Conservation (phyloP, 2,329 filamentous ascomycete species). For the Penicillium italicum region DNA sequence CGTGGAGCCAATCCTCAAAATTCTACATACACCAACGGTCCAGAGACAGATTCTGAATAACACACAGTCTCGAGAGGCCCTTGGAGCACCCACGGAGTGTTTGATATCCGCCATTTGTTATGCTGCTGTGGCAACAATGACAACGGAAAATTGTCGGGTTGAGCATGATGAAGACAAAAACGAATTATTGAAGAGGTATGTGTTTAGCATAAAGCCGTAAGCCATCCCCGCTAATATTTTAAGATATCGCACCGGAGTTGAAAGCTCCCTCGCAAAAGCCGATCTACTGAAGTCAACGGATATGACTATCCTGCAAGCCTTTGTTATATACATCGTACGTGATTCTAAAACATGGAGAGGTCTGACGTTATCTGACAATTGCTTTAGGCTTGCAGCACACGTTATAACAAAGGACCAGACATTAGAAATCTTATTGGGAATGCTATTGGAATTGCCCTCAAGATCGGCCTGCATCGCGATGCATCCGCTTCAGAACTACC, state of each 20-base stretch:
- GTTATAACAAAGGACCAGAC: conserved; percentile 14
- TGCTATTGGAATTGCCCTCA: conserved; percentile 13
- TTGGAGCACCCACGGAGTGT: conserved; percentile 1
- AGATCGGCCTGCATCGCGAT: conserved; percentile 15
- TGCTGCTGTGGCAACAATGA: conserved; percentile 9
- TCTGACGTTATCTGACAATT: not conserved
- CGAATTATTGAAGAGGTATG: conserved; percentile 12
- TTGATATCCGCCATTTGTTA: conserved; percentile 22
- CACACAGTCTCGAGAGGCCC: not conserved
- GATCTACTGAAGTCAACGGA: conserved; percentile 11
- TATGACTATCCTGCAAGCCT: conserved; percentile 19
- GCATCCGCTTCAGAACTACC: not conserved
- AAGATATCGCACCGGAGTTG: conserved; percentile 15
- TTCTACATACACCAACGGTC: conserved; percentile 53
- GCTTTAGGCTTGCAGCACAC: conserved; percentile 16
- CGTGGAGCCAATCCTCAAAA: conserved; percentile 56
- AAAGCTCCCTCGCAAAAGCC: conserved; percentile 13
- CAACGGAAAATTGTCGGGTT: not conserved
- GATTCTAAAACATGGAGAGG: not conserved
- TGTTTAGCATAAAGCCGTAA: not conserved
- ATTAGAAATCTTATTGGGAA: conserved; percentile 7
- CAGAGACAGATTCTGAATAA: conserved; percentile 45
- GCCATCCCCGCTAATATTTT: not conserved
- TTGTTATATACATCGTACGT: conserved; percentile 21
- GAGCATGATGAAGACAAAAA: conserved; percentile 14